Evolutionary conservation across 768 basidiomycete species (phyloP).

Genomic region (Mycena amicta): DNA sequence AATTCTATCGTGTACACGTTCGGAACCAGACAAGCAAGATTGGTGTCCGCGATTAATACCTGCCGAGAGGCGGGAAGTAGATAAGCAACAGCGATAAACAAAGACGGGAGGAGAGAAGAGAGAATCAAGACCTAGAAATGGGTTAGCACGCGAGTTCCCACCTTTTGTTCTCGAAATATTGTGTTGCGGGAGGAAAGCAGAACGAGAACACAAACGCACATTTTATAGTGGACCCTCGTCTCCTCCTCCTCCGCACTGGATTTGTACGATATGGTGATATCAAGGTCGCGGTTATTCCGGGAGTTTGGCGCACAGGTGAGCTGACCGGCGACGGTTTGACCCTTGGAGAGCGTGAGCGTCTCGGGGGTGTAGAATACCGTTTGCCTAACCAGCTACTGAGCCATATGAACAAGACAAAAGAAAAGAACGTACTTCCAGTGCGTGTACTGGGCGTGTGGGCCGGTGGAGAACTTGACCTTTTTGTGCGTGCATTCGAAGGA

Average conservation of each 20-base stretch:
- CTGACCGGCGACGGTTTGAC: conserved; percentile 71
- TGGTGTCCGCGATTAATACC: conserved; percentile 21
- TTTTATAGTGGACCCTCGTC: conserved; percentile 69
- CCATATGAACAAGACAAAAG: not conserved
- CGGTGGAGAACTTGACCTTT: conserved; percentile 93
- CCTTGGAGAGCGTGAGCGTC: conserved; percentile 68
- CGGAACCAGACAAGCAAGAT: too few relatives aligned
- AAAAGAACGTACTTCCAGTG: conserved; percentile 84
- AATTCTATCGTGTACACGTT: too few relatives aligned
- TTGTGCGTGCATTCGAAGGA: conserved; percentile 95
- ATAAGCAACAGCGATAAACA: conserved; percentile 21
- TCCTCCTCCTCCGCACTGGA: conserved; percentile 37
- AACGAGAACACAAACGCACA: conserved; percentile 62
- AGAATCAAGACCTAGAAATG: conserved; percentile 52
- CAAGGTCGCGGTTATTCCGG: conserved; percentile 93
- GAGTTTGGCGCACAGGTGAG: conserved; percentile 86
- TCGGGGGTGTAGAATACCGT: conserved; percentile 96
- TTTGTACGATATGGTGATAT: conserved; percentile 82
- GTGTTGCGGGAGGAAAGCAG: conserved; percentile 23
- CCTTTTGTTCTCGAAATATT: conserved; percentile 21
- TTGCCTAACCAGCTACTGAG: conserved; percentile 54
- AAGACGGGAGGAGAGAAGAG: conserved; percentile 6
- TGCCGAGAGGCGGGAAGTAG: conserved; percentile 21
- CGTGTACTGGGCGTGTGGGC: conserved; percentile 95
- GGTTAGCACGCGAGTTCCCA: conserved; percentile 42